A percentile compares a stretch with the other conserved stretches of the same genome.
phyloP scores from a whole-genome alignment of 1,139 yeast species.

The Yamadazyma atlantica region DNA sequence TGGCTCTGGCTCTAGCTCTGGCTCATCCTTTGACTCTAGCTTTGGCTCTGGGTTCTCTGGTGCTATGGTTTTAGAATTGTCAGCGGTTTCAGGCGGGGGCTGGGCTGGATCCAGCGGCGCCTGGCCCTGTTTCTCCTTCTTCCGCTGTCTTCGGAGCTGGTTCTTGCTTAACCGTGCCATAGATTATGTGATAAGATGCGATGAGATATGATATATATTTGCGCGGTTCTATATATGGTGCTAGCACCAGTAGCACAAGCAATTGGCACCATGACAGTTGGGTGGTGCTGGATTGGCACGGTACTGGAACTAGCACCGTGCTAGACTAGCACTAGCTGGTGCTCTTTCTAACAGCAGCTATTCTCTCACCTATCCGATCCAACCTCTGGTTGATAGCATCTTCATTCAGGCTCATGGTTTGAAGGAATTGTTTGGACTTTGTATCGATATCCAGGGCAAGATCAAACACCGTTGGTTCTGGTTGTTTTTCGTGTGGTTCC shows the following conservation, averaged over 20 bases:
- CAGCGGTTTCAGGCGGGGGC: too few relatives aligned
- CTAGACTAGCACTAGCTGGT: too few relatives aligned
- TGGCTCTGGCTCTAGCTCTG: too few relatives aligned
- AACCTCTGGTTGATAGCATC: slow-evolving; percentile 28
- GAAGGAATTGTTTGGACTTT: slow-evolving; percentile 33
- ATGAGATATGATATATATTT: background rate
- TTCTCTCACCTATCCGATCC: slow-evolving; percentile 22
- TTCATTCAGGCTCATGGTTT: slow-evolving; percentile 27
- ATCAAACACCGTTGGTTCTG: slow-evolving; percentile 46
- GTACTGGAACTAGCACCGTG: too few relatives aligned
- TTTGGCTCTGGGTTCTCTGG: too few relatives aligned
- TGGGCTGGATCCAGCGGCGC: too few relatives aligned
- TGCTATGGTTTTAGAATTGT: too few relatives aligned
- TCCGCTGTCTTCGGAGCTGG: slow-evolving; percentile 64
- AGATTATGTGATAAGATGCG: slow-evolving; percentile 16
- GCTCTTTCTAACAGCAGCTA: slow-evolving; percentile 9
- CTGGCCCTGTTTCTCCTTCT: slow-evolving; percentile 42
- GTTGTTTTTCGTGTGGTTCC: slow-evolving; percentile 11
- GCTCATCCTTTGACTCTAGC: background rate
- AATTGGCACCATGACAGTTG: too few relatives aligned
- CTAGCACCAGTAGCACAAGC: too few relatives aligned
- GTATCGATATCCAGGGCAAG: slow-evolving; percentile 51
- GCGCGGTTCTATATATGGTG: too few relatives aligned
- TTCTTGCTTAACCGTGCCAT: slow-evolving; percentile 47
- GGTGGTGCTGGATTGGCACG: too few relatives aligned